These are phyloP conservation scores for Populus hybrid DNA, from an alignment of 441 rosid genomes.

Conservation along the genomic window DNA sequence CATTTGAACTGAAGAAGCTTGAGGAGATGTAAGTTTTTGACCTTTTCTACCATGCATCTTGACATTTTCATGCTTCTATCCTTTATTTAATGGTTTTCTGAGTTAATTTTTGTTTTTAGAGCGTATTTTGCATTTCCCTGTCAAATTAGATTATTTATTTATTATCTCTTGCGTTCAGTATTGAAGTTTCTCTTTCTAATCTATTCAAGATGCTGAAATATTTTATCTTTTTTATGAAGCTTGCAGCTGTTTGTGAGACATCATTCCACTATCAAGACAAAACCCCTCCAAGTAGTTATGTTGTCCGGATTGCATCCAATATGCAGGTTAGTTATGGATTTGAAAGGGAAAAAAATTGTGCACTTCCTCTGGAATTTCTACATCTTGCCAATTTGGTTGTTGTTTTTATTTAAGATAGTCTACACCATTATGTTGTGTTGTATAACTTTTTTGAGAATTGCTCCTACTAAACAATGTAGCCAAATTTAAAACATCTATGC, in stretches of 20 bases:
- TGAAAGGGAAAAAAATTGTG: neutral
- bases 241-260: slow-evolving; percentile 83
- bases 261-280: slow-evolving; percentile 87
- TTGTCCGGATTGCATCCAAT: slow-evolving; percentile 47
- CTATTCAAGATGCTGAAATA: slow-evolving; percentile 21
- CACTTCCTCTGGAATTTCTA: neutral
- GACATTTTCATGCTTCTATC: neutral
- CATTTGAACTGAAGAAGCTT: neutral
- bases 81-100: neutral
- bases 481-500: neutral
- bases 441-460: neutral
- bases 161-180: neutral
- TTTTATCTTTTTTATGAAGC: slow-evolving; percentile 52
- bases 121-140: neutral
- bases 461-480: neutral
- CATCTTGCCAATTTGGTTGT: neutral
- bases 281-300: slow-evolving; percentile 60
- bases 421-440: neutral
- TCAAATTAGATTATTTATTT: neutral
- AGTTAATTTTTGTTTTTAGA: neutral
- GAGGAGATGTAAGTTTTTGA: too few relatives aligned
- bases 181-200: neutral
- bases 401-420: neutral
- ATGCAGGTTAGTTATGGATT: slow-evolving; percentile 53
- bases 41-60: neutral